These are phyloP conservation scores for Wallacemonas rigidus DNA, from an alignment of 208 protist species.

Conservation along the genomic window DNA sequence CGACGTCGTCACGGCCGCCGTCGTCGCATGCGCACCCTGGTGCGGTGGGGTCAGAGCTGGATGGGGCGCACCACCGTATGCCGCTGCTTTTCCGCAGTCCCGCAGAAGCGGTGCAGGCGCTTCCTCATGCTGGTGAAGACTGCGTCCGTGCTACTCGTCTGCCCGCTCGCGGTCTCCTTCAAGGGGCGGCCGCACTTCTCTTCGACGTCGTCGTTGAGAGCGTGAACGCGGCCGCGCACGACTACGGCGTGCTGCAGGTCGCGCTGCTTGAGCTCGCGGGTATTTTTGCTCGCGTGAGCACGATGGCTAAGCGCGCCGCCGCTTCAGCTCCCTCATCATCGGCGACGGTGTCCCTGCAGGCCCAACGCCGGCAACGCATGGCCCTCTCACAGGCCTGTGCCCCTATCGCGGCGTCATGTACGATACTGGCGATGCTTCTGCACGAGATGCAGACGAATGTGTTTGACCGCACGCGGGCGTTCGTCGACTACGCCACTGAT, in stretches of 20 bases:
- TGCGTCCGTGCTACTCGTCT: background rate
- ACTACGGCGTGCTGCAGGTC: conserved; percentile 56
- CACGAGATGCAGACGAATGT: conserved; percentile 68
- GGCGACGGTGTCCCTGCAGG: conserved; percentile 4
- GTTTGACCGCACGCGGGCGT: conserved; percentile 62
- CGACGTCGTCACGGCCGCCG: background rate
- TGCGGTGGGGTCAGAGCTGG: background rate
- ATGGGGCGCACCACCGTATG: too few species aligned
- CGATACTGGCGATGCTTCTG: conserved; percentile 59
- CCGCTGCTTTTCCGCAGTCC: background rate
- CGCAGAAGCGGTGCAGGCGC: background rate
- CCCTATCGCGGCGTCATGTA: conserved; percentile 45
- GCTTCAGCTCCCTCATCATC: conserved; percentile 1
- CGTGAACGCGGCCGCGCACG: conserved; percentile 60
- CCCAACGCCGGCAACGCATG: background rate
- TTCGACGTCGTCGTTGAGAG: conserved; percentile 41
- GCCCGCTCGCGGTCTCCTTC: background rate
- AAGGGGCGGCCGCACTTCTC: conserved; percentile 29
- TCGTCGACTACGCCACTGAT: conserved; percentile 62
- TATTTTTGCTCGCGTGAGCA: conserved; percentile 31
- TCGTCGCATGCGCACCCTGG: background rate
- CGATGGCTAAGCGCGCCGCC: background rate
- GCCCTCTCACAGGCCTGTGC: conserved; percentile 17
- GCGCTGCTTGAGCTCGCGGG: conserved; percentile 62
- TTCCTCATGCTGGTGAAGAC: background rate